phyloP scores from a whole-genome alignment of 805 yeast species.

The Wickerhamomyces bisporus region DNA sequence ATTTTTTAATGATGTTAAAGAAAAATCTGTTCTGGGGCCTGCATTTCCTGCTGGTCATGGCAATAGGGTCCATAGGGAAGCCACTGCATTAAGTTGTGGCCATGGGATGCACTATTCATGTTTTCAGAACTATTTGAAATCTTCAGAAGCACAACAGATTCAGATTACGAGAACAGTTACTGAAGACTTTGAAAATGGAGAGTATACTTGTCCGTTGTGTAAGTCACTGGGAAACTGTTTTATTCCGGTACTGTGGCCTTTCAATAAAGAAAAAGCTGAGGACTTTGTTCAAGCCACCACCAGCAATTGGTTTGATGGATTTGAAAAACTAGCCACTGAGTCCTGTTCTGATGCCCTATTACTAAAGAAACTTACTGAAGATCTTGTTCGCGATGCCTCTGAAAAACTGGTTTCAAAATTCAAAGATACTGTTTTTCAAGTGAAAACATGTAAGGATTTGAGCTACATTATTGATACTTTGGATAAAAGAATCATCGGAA shows the following conservation, averaged over 20 bases:
- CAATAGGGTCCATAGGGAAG: slow-evolving; percentile 5
- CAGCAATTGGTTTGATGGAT: slow-evolving; percentile 17
- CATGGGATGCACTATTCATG: slow-evolving; percentile 91
- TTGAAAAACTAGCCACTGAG: slow-evolving; percentile 6
- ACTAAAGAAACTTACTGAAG: slow-evolving; percentile 4
- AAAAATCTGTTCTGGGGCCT: slow-evolving; percentile 54
- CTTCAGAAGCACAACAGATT: slow-evolving; percentile 49
- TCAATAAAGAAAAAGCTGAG: slow-evolving; percentile 32
- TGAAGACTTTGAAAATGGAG: slow-evolving; percentile 62
- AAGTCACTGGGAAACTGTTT: slow-evolving; percentile 81
- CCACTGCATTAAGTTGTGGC: slow-evolving; percentile 69
- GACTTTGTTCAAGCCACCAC: slow-evolving; percentile 7
- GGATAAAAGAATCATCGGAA: slow-evolving; percentile 25
- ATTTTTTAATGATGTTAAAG: slow-evolving; percentile 33
- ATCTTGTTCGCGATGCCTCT: slow-evolving; percentile 8
- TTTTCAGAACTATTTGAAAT: slow-evolving; percentile 55
- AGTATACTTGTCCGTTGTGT: slow-evolving; percentile 87
- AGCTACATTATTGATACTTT: slow-evolving; percentile 7
- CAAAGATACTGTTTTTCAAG: slow-evolving; percentile 3
- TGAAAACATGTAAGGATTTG: slow-evolving; percentile 4
- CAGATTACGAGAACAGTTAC: slow-evolving; percentile 83
- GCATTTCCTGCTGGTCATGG: slow-evolving; percentile 49
- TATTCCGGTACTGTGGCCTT: slow-evolving; percentile 64
- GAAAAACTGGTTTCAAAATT: slow-evolving; percentile 7
- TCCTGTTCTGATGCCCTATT: slow-evolving; percentile 6